Base-by-base conservation (phyloP, 139 green algal species). In the Tetradesmus obliquus region DNA sequence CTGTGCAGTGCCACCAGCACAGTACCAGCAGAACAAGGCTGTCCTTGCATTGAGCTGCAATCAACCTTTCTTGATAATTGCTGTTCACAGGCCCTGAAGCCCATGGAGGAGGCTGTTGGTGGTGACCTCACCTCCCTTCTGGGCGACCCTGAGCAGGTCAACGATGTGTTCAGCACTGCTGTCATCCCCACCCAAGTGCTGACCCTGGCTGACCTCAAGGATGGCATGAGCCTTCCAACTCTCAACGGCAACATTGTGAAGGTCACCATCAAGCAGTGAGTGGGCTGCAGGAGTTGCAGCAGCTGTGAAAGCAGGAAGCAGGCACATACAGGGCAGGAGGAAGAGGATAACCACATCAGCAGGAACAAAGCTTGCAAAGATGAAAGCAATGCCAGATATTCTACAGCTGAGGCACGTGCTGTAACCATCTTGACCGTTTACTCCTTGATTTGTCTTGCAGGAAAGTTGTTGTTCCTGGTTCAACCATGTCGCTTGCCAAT, bases 241-340 rank as follows among this genome's bases (percentile, higher is more conserved):
- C 58, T 81, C 24, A 91, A 79, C 22, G 60, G 51, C 88, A 85
- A 91, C 15, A 87, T 57, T 45, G 76, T 91, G n/a, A 76, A n/a
- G 6, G 88, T 91, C 57, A 91, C n/a, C 7, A 4, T 91, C 79
- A 62, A 22, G 2, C 51, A 80, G 88, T 91, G 66, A 87, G 88
- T 86, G 66, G 3, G 5, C 55, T 72, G 24, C 32, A 45, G 32
- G 32, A 45, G 32, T 45, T 45, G 32, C 15, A 76, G 66, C 66
- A 76, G 17, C 15, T 24, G 66, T 6, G n/a, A 13, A 17, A 76
- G 66, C 13, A 24, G 17, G 76, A 2, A 82, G n/a, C n/a, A 76
- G 62, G 57, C 8, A 9, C 8, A 66, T 9, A 66, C 8, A 66
- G 8, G 10, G 10, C 62, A 72, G 10, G 10, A 22, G 10, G 62